A percentile compares a stretch with the other conserved stretches of the same genome.
These are phyloP conservation scores for Picea sitchensis DNA, from an alignment of 75 land plant genomes.

Conservation along the genomic window DNA sequence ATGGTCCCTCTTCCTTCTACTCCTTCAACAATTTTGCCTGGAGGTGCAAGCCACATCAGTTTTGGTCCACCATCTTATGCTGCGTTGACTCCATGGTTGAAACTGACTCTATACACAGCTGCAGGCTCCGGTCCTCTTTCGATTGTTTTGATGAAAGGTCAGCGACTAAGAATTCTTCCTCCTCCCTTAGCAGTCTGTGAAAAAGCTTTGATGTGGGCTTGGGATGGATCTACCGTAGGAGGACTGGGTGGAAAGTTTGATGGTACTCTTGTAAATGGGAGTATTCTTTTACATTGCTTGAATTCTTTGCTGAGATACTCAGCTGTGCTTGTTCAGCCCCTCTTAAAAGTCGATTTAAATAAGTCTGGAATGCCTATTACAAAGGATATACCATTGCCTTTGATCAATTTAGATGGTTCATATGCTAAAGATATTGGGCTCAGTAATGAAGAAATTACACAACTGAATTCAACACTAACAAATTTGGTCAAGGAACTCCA, in stretches of 20 bases:
- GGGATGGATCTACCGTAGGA: slow-evolving; percentile 87
- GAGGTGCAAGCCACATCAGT: slow-evolving; percentile 84
- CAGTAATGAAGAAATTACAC: slow-evolving; percentile 25
- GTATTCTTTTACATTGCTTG: slow-evolving; percentile 86
- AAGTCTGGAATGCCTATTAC: slow-evolving; percentile 51
- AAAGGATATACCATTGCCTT: slow-evolving; percentile 73
- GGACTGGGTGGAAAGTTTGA: slow-evolving; percentile 95
- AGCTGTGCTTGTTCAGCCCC: slow-evolving; percentile 91
- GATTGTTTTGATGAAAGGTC: slow-evolving; percentile 89
- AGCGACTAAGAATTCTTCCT: slow-evolving; percentile 83
- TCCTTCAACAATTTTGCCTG: slow-evolving; percentile 72
- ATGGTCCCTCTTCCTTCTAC: slow-evolving; percentile 90
- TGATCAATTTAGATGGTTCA: slow-evolving; percentile 65
- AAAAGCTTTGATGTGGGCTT: slow-evolving; percentile 93
- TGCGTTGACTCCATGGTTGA: slow-evolving; percentile 98
- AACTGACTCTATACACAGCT: slow-evolving; percentile 68
- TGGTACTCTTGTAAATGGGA: slow-evolving; percentile 88
- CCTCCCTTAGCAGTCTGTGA: slow-evolving; percentile 84
- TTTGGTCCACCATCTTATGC: slow-evolving; percentile 96
- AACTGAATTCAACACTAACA: slow-evolving; percentile 31
- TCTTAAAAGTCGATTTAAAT: slow-evolving; percentile 60
- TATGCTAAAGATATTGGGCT: slow-evolving; percentile 43
- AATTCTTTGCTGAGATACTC: slow-evolving; percentile 81
- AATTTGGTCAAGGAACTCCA: slow-evolving; percentile 56
- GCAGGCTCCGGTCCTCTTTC: slow-evolving; percentile 78